Evolutionary conservation across 2,329 filamentous ascomycete species (phyloP), one percentile per base, ranked within the genome.

Genomic region (Diaporthe nobilis): DNA sequence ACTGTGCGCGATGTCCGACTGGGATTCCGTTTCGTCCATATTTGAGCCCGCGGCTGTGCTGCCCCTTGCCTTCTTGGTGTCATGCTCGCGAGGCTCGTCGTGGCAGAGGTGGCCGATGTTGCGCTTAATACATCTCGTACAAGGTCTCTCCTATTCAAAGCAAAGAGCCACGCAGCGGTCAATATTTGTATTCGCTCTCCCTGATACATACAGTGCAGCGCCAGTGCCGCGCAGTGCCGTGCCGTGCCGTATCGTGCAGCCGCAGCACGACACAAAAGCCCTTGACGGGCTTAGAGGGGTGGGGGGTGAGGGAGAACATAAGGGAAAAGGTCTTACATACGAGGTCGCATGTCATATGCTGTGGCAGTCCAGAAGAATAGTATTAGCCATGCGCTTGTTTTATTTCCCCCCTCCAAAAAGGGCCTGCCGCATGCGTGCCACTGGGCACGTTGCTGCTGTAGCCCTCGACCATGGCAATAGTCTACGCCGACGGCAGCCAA

Each of bases 51-150:
- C 72, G 65, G 60, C 89, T 78, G 88, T 87, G 79, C 91, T 88
- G 82, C 87, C 90, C 86, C 96, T 98, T 80, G 90, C 86, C 85
- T 96, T 96, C 86, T 97, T 98, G 76, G 93, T 85, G 77, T 92
- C 91, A 79, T 92, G 88, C 82, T 99, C 96, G 85, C 96, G 93
- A 80, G 96, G 96, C 86, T 98, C 97, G 86, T 99, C 97, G 87
- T 98, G 97, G 86, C 97, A 99, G 79, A 99, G 90, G 86, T 99
- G 97, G 81, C 96, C 97, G 85, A 99, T 99, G 87, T 98, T 98
- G 82, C 97, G 93, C 87, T 98, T 99, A 86, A 98, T 95, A 88
- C 97, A 99, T 86, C 97, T 92, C 81, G 95, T 96, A 90, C 97
- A 99, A 82, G 97, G 97, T 84, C 97, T 93, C 88, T 98, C 95